These are phyloP conservation scores for Vaccinium darrowii DNA, from an alignment of 148 eudicot genomes.

Conservation along the genomic window DNA sequence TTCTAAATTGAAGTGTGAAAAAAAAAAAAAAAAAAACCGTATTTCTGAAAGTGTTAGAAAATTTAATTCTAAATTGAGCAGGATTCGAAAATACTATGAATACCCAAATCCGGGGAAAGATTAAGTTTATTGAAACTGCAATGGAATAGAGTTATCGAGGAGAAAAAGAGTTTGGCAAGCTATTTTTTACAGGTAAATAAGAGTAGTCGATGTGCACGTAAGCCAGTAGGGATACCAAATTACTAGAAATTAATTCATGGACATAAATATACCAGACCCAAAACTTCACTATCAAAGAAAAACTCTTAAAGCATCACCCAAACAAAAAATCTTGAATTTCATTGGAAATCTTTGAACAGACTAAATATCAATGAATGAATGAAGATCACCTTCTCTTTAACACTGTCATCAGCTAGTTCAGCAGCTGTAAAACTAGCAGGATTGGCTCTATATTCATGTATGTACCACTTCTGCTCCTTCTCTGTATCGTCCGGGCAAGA, in stretches of 20 bases:
- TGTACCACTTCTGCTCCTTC: background rate
- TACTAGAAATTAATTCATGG: background rate
- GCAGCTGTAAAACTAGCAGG: background rate
- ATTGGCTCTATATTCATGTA: background rate
- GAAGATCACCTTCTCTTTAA: background rate
- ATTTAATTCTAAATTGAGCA: background rate
- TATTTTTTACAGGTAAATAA: too few species aligned
- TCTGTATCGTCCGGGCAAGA: background rate
- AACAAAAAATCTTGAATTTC: background rate
- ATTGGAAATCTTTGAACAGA: background rate
- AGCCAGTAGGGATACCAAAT: background rate
- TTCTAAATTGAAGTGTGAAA: background rate
- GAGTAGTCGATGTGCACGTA: background rate
- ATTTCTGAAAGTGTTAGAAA: background rate
- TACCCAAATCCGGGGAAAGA: background rate
- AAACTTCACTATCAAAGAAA: background rate
- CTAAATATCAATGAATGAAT: background rate
- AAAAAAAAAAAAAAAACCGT: background rate
- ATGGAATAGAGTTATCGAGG: background rate
- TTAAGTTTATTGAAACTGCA: background rate
- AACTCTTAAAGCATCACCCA: too few species aligned
- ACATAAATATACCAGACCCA: background rate
- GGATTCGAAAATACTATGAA: background rate
- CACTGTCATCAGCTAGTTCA: constrained; percentile 3
- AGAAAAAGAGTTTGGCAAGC: background rate